phyloP scores from a whole-genome alignment of 2,329 filamentous ascomycete genomes.

The Ophiostoma piceae region DNA sequence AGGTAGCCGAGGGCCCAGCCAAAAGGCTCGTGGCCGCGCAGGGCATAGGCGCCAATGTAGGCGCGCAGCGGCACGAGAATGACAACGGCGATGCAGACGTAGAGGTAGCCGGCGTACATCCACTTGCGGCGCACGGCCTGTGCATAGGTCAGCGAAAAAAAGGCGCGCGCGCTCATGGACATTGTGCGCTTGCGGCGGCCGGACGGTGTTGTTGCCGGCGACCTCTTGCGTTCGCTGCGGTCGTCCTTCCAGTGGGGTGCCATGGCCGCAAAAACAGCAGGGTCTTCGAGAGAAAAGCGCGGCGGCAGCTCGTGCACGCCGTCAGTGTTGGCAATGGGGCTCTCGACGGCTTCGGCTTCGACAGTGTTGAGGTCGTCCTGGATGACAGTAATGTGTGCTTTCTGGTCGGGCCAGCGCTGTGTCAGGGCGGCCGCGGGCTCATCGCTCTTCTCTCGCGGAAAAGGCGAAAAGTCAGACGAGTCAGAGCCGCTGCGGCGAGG shows the following conservation, averaged over 20 bases:
- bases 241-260: neutral
- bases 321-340: neutral
- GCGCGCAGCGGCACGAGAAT: constrained; percentile 66
- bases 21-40: constrained; percentile 71
- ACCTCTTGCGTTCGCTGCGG: neutral
- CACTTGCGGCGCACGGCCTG: constrained; percentile 76
- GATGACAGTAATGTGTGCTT: constrained; percentile 8
- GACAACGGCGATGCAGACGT: constrained; percentile 58
- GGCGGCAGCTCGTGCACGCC: neutral
- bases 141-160: constrained; percentile 70
- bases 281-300: neutral
- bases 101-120: constrained; percentile 76
- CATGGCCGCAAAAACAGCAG: neutral
- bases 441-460: neutral
- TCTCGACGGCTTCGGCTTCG: neutral
- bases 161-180: constrained; percentile 62
- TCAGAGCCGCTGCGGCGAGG: neutral
- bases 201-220: constrained; percentile 50
- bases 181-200: constrained; percentile 62
- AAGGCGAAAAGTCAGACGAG: neutral
- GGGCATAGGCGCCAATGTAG: constrained; percentile 62
- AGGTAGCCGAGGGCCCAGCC: constrained; percentile 91
- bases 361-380: neutral
- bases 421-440: neutral
- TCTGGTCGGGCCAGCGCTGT: neutral